A percentile compares a stretch with the other conserved stretches of the same genome.
These are phyloP conservation scores for Geotrichum europaeum DNA, from an alignment of 1,139 yeast species.

Conservation along the genomic window DNA sequence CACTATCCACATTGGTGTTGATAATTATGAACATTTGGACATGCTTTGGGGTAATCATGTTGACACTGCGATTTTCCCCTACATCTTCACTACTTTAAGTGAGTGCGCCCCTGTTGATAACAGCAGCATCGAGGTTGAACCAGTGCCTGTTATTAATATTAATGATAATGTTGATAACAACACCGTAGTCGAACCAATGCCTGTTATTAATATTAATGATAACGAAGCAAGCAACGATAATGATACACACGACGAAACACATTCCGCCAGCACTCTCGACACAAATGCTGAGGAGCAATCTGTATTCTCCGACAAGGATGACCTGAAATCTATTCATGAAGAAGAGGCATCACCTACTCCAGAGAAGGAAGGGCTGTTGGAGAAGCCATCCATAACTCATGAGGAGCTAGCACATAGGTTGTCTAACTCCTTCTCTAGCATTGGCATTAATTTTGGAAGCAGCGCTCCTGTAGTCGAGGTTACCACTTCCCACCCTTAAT, in stretches of 20 bases:
- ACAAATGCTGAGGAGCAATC: background rate
- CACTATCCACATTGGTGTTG: constrained; percentile 44
- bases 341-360: background rate
- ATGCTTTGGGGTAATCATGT: constrained; percentile 81
- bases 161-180: background rate
- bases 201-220: background rate
- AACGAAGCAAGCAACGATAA: background rate
- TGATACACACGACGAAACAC: background rate
- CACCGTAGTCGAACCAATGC: background rate
- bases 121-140: background rate
- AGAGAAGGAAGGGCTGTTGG: background rate
- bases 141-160: background rate
- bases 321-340: background rate
- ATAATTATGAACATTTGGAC: constrained; percentile 76
- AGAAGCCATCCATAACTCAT: constrained; percentile 2
- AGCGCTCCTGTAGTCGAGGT: constrained; percentile 19
- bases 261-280: background rate
- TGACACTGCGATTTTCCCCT: constrained; percentile 46
- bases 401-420: constrained; percentile 13
- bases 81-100: constrained; percentile 35
- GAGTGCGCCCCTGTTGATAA: background rate
- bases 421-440: constrained; percentile 15
- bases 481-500: constrained; percentile 12
- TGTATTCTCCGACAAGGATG: background rate
- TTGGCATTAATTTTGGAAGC: constrained; percentile 17